Evolutionary conservation across 164 flowering plant genomes (phyloP), one percentile per base, ranked within the genome.

Genomic region (Santalum album): DNA sequence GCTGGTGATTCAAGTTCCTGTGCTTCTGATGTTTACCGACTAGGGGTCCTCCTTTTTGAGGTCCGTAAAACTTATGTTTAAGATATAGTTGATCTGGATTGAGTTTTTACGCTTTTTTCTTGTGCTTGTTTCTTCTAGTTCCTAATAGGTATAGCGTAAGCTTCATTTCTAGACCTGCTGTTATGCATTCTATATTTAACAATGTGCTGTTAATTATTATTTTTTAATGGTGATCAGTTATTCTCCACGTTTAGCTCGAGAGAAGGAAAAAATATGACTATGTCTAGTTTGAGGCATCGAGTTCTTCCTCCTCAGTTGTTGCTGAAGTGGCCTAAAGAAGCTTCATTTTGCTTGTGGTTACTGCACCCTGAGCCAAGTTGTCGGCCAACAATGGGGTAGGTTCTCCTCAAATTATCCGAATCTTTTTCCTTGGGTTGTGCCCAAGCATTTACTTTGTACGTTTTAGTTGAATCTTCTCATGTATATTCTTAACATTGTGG

Each of bases 31-130:
- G 61, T 90, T 58, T 94, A 85, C 62, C 75, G 82, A 17, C 66
- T 94, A 54, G 99, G 99, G 6, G 84, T 94, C 60, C 94, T 94
- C 52, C 90, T 94, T 34, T 94, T 94, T 61, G 99, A 94, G 97
- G 99, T 90, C 25, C 32, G 68, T 59, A 17, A 14, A 15, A 4
- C 42, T 38, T 38, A 9, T 14, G 0, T 15, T 38, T 18, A 34
- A 40, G 39, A 16, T 35, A 40, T 51, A 38, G 27, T 57, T 42
- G 17, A 32, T n/a, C 17, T 7, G 32, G 50, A 21, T 43, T 49
- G 46, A 35, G 18, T 16, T 60, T 50, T 50, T 14, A 29, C 34
- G 17, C 9, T 6, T 29, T 9, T 25, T 50, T 50, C 14, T 26
- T 5, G 19, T 25, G 19, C 26, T 50, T 7, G 19, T 16, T 25